phyloP scores from a whole-genome alignment of 2,329 filamentous ascomycete genomes.

The Colletotrichum tropicale region DNA sequence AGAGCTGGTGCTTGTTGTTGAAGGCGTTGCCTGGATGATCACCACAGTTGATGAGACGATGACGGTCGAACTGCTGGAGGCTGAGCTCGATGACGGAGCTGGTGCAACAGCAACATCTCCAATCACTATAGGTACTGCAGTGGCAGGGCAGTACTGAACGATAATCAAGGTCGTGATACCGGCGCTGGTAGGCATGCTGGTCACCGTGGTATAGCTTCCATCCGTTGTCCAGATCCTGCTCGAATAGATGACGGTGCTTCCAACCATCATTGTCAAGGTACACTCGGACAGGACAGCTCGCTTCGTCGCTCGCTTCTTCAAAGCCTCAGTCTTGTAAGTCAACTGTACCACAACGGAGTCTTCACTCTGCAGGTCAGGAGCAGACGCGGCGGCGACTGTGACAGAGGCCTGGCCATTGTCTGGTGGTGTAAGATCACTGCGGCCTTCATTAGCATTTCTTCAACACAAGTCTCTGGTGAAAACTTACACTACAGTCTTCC shows the following conservation, averaged over 20 bases:
- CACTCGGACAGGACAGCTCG: neutral
- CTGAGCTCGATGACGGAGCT: neutral
- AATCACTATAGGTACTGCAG: neutral
- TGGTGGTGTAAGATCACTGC: neutral
- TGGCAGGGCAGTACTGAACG: neutral
- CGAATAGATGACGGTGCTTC: neutral
- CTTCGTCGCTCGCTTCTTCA: neutral
- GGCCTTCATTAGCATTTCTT: neutral
- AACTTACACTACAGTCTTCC: neutral
- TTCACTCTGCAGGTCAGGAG: neutral
- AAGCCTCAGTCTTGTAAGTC: neutral
- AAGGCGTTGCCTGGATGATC: neutral
- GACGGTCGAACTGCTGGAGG: neutral
- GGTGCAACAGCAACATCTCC: neutral
- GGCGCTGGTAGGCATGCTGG: neutral
- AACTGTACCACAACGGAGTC: neutral
- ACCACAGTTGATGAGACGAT: neutral
- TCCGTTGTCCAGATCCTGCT: constrained; percentile 6
- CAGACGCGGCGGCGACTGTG: neutral
- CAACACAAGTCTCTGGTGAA: accelerated
- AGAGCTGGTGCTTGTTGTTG: neutral
- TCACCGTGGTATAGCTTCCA: constrained; percentile 6
- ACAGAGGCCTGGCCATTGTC: neutral
- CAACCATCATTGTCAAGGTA: neutral
- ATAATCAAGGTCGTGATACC: neutral